These are phyloP conservation scores for Vanilla planifolia DNA, from an alignment of 106 monocot genomes.

Conservation along the genomic window DNA sequence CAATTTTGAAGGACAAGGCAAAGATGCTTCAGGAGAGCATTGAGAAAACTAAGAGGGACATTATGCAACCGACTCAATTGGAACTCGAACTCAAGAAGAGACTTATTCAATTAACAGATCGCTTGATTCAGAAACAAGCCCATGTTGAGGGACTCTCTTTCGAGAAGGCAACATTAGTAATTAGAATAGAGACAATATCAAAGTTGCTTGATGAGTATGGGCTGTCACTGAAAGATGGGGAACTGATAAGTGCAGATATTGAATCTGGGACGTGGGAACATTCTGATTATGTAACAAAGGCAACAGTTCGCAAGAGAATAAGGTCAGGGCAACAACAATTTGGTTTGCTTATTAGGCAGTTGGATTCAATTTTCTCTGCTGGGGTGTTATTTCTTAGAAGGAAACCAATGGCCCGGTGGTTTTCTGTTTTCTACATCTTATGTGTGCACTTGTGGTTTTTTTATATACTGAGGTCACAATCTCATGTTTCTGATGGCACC, in stretches of 20 bases:
- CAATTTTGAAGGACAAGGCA: slow-evolving; percentile 62
- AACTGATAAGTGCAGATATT: slow-evolving; percentile 36
- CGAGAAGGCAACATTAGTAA: slow-evolving; percentile 67
- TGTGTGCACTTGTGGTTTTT: slow-evolving; percentile 77
- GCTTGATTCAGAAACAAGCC: slow-evolving; percentile 88
- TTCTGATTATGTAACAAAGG: slow-evolving; percentile 13
- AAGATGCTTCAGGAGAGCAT: slow-evolving; percentile 64
- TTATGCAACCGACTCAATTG: slow-evolving; percentile 57
- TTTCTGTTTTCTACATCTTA: slow-evolving; percentile 46
- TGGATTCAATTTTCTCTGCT: slow-evolving; percentile 70
- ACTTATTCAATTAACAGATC: slow-evolving; percentile 80
- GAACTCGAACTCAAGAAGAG: slow-evolving; percentile 75
- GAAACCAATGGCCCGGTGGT: slow-evolving; percentile 52
- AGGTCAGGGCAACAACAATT: slow-evolving; percentile 43
- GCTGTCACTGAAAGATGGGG: slow-evolving; percentile 11
- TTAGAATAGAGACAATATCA: slow-evolving; percentile 59
- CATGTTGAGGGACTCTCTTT: slow-evolving; percentile 92
- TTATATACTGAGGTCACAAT: slow-evolving; percentile 59
- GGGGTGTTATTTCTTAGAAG: slow-evolving; percentile 60
- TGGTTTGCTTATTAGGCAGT: slow-evolving; percentile 42
- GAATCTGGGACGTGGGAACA: slow-evolving; percentile 32
- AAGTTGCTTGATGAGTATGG: slow-evolving; percentile 51
- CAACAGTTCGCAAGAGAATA: slow-evolving; percentile 29
- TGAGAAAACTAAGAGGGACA: slow-evolving; percentile 38
- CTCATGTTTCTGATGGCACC: slow-evolving; percentile 24